Base-by-base conservation (phyloP, 352 stramenopile genomes). In the Phytophthora sansomeana region DNA sequence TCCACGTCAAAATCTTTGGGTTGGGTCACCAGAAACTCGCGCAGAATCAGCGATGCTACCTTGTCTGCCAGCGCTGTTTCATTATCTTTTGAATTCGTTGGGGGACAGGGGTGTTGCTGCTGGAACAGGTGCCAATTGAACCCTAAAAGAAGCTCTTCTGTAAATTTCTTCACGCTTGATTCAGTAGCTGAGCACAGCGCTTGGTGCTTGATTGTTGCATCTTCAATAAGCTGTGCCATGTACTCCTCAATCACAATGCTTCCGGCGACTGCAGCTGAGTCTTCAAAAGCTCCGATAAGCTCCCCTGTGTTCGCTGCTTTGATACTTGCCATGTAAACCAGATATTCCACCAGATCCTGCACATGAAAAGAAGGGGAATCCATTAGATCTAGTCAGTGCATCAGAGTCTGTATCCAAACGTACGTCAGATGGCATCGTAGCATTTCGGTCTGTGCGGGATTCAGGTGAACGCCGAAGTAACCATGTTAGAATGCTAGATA, bases 201-300 rank as follows among this genome's bases (percentile, higher is more conserved):
- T 47, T 50, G 44, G 38, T 70, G 63, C 16, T 69, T 35, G 26
- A 72, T 17, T 13, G 32, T 35, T 29, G 71, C 14, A 54, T 88
- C 72, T 39, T 81, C 50, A 1, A 91, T 62, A 9, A 94, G 30
- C 50, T 96, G 87, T 41, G 72, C 48, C 63, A 86, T 77, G 63
- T 91, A 94, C 56, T 96, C 87, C 33, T 96, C 84, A 36, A 90
- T 72, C 11, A 94, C 77, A 46, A 96, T 90, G n/a, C 79, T 78
- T 13, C 73, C 55, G 1, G 85, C 85, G 30, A 92, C 58, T 6
- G 88, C 86, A 17, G 88, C 86, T 7, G 86, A 88, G 48, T 93
- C 74, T 33, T 96, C 86, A 41, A 96, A 78, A n/a, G 74, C 85
- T 4, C 88, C 88, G n/a, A 94, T 68, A 29, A 96, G 76, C 57